Evolutionary conservation across 805 yeast genomes (phyloP).

Genomic region (Saturnispora mendoncae): DNA sequence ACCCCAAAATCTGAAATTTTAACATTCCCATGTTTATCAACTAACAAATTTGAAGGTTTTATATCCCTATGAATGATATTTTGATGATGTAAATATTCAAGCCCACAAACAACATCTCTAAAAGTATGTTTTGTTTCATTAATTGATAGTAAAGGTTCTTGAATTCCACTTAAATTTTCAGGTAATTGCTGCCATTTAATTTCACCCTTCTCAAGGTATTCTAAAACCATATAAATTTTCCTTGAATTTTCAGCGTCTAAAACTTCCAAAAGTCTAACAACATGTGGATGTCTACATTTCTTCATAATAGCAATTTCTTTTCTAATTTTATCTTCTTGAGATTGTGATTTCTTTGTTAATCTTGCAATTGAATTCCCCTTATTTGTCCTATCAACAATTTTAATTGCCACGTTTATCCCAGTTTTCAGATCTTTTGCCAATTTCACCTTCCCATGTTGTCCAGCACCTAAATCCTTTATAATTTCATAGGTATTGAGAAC

Average conservation of each 20-base stretch:
- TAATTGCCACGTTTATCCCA: slow-evolving; percentile 76
- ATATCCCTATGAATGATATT: slow-evolving; percentile 93
- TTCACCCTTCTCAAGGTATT: slow-evolving; percentile 86
- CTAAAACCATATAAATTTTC: slow-evolving; percentile 84
- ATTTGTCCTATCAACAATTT: slow-evolving; percentile 74
- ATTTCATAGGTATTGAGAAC: slow-evolving; percentile 86
- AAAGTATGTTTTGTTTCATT: slow-evolving; percentile 62
- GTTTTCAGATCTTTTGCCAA: slow-evolving; percentile 67
- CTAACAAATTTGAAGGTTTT: slow-evolving; percentile 84
- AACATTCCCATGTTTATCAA: slow-evolving; percentile 60
- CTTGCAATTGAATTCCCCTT: slow-evolving; percentile 37
- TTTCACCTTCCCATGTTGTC: slow-evolving; percentile 99
- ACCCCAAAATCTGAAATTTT: slow-evolving; percentile 98
- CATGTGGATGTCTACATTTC: slow-evolving; percentile 84
- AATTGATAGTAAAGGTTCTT: slow-evolving; percentile 59
- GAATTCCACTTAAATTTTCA: slow-evolving; percentile 17
- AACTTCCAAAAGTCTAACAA: slow-evolving; percentile 80
- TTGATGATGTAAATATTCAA: slow-evolving; percentile 83
- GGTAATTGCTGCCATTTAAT: slow-evolving; percentile 62
- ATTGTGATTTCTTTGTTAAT: slow-evolving; percentile 21
- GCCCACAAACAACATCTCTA: slow-evolving; percentile 76
- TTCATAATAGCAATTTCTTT: slow-evolving; percentile 91
- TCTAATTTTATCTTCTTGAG: slow-evolving; percentile 64
- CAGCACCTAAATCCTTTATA: slow-evolving; percentile 77
- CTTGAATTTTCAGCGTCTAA: slow-evolving; percentile 76